Base-by-base conservation (phyloP, 2,329 filamentous ascomycete species). In the Cryoendolithus antarcticus region DNA sequence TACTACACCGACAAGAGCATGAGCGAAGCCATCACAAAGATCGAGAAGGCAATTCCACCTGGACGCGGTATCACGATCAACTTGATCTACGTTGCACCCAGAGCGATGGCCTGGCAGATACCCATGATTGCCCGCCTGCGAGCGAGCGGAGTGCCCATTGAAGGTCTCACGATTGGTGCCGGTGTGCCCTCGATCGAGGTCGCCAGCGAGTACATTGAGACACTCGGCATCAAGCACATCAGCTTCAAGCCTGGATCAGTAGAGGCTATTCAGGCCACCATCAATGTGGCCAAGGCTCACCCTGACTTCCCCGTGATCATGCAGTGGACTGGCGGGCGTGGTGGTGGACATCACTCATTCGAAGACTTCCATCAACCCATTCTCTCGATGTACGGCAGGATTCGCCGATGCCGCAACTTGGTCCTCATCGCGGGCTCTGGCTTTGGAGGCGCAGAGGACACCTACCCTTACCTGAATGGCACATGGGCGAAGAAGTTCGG, bases 301-400 rank as follows among this genome's bases (percentile, higher is more conserved):
- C 86, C 88, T 2, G 80, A 75, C 21, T 94, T 95, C 71, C 88
- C 88, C n/a, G 75, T 94, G 38, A 77, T 94, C 38, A 68, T 94
- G 45, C 88, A 95, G 64, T 95, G 88, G 88, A 95, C 88, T 44
- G 88, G 88, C 57, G 88, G 88, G 31, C 82, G 88, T 63, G 88
- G 86, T 49, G 88, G 88, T 66, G 88, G 88, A 41, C 88, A 94
- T 61, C 88, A 95, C 66, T 94, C 86, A 1, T 93, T 80, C 46
- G 88, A 95, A 60, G 88, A 95, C 61, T 94, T 95, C 72, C 88
- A 94, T 62, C 80, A 88, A 55, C 88, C 88, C 4, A 80, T 95
- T 33, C 68, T 95, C 6, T 79, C 85, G 53, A 93, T 93, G 83
- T 95, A 95, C 60, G 76, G 79, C 49, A 80, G 86, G 41, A 86